Evolutionary conservation across 306 rosid species (phyloP).

Genomic region (Cicer bijugum): DNA sequence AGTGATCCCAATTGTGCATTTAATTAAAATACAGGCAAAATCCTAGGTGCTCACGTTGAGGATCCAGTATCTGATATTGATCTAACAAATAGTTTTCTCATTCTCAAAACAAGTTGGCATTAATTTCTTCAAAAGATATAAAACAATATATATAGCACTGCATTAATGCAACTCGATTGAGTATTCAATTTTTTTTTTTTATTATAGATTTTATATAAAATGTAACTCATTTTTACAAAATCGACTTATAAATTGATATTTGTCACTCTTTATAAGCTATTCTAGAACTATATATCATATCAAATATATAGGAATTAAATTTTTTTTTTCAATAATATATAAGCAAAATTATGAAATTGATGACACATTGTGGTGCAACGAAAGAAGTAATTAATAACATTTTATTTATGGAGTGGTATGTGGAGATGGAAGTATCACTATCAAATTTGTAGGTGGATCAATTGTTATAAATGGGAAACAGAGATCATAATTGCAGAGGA

Average conservation of each 20-base stretch:
- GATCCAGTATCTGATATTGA: not conserved
- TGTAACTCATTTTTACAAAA: no score
- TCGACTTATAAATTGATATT: no score
- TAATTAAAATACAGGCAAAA: not conserved
- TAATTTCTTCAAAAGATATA: not conserved
- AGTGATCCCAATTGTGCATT: not conserved
- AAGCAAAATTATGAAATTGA: no score
- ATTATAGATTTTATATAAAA: no score
- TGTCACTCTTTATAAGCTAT: no score
- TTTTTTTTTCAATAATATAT: no score
- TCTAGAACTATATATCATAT: no score
- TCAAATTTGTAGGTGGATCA: constrained; percentile 43
- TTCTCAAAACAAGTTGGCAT: not conserved
- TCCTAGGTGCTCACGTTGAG: not conserved
- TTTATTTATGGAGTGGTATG: constrained; percentile 1
- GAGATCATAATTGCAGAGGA: constrained; percentile 45
- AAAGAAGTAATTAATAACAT: no score
- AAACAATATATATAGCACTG: not conserved
- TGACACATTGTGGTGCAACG: no score
- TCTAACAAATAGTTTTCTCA: no score
- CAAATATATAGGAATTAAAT: no score
- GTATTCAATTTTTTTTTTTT: not conserved
- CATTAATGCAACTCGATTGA: not conserved
- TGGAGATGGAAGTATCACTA: constrained; percentile 46
- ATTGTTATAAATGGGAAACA: constrained; percentile 42